Base-by-base conservation (phyloP, 768 basidiomycete species). In the Rhodotorula kratochvilovae region DNA sequence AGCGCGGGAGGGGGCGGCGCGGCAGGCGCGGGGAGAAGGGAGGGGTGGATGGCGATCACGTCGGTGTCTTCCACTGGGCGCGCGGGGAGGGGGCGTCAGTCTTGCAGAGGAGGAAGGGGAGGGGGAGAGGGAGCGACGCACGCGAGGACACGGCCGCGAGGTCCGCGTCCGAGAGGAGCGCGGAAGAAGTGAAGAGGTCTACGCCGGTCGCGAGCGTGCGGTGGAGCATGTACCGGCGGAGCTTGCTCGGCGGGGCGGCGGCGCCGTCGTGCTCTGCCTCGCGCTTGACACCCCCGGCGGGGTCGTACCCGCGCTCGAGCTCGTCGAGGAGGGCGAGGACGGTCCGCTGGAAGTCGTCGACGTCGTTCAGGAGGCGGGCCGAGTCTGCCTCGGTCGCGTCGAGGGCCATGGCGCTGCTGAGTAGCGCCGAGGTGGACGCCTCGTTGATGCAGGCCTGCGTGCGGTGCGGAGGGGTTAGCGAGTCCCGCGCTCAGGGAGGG, bases 161-260 rank as follows among this genome's bases (percentile, higher is more conserved):
- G 25, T 71, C 70, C 4, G 39, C 23, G 21, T 66, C 70, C 10
- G 45, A 51, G 2, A 71, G 42, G 45, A 71, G 46, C 5, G 70
- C 65, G 1, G 70, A 65, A 27, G 60, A 62, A n/a, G 70, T 71
- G 43, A 71, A 71, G 25, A 71, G 50, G 56, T 71, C 70, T 23
- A 51, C 61, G 15, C 65, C 70, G 23, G 55, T 66, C 31, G 61
- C 43, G 17, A 66, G 65, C 5, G 61, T 50, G n/a, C 70, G 53
- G 53, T 71, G 70, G 31, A 71, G 63, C 65, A 71, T 66, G 42
- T 71, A 71, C 39, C 62, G 62, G 6, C 58, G 46, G 11, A 33
- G 16, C 55, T 31, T 63, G 12, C 13, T 63, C 42, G 57, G 27
- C 21, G 48, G 56, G 5, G 5, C 33, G 0, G 23, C 23, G n/a